Evolutionary conservation across 192 early-diverging fungal species (phyloP), one percentile per base, ranked within the genome.

Genomic region (Obelidium mucronatum): DNA sequence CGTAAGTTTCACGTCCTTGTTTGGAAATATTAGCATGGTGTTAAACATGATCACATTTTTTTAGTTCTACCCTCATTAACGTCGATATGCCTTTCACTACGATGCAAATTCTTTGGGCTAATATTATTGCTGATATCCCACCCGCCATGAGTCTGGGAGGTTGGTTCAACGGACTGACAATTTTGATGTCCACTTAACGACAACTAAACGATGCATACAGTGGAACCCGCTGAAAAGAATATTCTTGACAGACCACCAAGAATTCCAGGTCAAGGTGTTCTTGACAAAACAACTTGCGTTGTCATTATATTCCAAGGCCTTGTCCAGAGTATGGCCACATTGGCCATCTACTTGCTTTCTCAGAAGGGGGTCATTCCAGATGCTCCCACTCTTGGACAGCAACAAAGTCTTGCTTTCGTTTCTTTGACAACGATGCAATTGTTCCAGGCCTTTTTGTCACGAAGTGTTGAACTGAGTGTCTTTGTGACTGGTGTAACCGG

Each of bases 51-150:
- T n/a, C n/a, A n/a, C 62, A 22, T 13, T 77, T 39, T 62, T 67
- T 2, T 66, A 86, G 81, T 17, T 73, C 89, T 31, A 74, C 95
- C 0, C 80, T 90, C 52, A 82, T 91, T 48, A 92, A 96, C 77
- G 80, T 93, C n/a, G 90, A 91, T 1, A 77, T 93, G 36, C 96
- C 96, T 0, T 96, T 97, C 64, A 93, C 95, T 1, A 94, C 91
- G 0, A 97, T 96, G 52, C 93, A 95, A 91, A 97, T 98, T 83
- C 83, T 98, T 55, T 96, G 93, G 93, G 96, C 96, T 3, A 99
- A 99, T 81, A 97, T 99, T 51, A 95, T 98, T 79, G 96, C 96
- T 61, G 96, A 98, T 85, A 91, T 98, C 26, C 97, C 97, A 37
- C 96, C 97, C 40, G 95, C 97, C 1, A 91, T 98, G 85, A 94